Evolutionary conservation across 2,329 filamentous ascomycete species (phyloP), one percentile per base, ranked within the genome.

Genomic region (Coniochaeta prunicola): DNA sequence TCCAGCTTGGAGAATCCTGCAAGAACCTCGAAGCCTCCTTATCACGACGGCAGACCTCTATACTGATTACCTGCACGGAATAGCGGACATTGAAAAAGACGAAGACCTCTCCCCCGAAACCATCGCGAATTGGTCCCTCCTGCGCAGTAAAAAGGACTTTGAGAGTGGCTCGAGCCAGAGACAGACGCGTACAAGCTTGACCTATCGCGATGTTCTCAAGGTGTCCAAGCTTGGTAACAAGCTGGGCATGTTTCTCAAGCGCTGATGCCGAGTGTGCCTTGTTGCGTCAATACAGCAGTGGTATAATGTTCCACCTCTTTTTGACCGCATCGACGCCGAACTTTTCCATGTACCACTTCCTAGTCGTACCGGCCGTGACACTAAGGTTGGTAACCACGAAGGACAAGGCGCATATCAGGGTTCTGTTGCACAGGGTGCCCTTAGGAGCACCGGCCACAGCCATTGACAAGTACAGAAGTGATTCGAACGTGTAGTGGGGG

Each of bases 401-500:
- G 4, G 85, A 66, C 42, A 90, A 68, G 6, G 84, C 90, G 59
- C 84, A 84, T 36, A 89, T 67, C 48, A 97, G 71, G 0, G 92
- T 93, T 69, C 77, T 82, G 72, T 96, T 97, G 60, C 91, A 70
- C 58, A 82, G 63, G 33, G 77, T 73, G 12, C 86, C 88, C 8
- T 74, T 67, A 0, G 92, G 92, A 1, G 92, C 91, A 31, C 87
- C 86, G 40, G 89, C 71, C 53, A 94, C 74, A 2, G 91, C 83
- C 63, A 99, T 74, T n/a, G 88, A 82, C 21, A 92, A 69, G 70
- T 99, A 97, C 60, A 97, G 84, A 42, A 89, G 70, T 69, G 90
- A 92, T 75, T 97, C 94, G 67, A 88, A 91, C 3, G 89, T 89
- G 73, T 97, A 99, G 74, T 99, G 94, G 19, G 94, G 92, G 66